These are phyloP conservation scores for Verticillium zaregamsianum DNA, from an alignment of 2,329 filamentous ascomycete genomes.

Conservation along the genomic window DNA sequence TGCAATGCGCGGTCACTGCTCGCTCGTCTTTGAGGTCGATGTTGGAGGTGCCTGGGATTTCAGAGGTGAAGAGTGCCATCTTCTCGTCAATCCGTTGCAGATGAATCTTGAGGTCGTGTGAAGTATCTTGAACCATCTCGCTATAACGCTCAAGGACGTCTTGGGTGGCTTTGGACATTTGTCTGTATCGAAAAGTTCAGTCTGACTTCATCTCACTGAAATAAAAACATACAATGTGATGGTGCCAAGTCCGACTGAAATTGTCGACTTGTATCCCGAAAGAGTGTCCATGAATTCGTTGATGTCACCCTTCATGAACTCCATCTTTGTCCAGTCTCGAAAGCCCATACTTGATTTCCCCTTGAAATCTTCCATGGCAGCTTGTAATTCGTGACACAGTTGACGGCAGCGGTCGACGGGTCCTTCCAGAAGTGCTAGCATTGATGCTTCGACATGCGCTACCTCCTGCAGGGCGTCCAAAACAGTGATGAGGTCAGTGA, in stretches of 20 bases:
- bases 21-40: slow-evolving; percentile 30
- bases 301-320: slow-evolving; percentile 34
- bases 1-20: slow-evolving; percentile 31
- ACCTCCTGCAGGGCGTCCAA: slow-evolving; percentile 22
- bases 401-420: slow-evolving; percentile 30
- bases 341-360: slow-evolving; percentile 27
- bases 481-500: slow-evolving; percentile 27
- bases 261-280: slow-evolving; percentile 32
- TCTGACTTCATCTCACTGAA: slow-evolving; percentile 6
- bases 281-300: slow-evolving; percentile 33
- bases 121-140: slow-evolving; percentile 32
- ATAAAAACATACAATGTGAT: slow-evolving; percentile 27
- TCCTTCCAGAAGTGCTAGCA: slow-evolving; percentile 26
- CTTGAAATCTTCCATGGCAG: slow-evolving; percentile 27
- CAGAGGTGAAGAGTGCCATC: slow-evolving; percentile 15
- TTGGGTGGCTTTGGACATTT: slow-evolving; percentile 23
- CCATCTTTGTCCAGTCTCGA: slow-evolving; percentile 34
- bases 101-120: slow-evolving; percentile 27
- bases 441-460: slow-evolving; percentile 17
- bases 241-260: slow-evolving; percentile 28
- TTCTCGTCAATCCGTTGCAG: slow-evolving; percentile 31
- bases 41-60: slow-evolving; percentile 14
- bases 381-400: slow-evolving; percentile 31
- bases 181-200: slow-evolving; percentile 17
- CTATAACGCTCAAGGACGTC: slow-evolving; percentile 29